phyloP scores from a whole-genome alignment of 2,329 filamentous ascomycete species.

The Didymella sp. region DNA sequence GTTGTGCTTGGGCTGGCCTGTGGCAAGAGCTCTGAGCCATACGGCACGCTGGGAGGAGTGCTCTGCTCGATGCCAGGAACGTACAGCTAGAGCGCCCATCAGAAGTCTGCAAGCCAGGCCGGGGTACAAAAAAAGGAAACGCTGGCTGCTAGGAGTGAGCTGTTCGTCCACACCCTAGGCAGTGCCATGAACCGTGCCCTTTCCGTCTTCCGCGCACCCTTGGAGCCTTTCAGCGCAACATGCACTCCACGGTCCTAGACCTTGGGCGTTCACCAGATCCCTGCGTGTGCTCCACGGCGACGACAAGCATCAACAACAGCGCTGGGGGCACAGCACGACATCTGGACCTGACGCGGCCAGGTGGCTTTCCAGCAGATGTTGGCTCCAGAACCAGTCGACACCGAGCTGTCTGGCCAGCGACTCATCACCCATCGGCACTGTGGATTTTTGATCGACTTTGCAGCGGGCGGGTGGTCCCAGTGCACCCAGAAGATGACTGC shows the following conservation, averaged over 20 bases:
- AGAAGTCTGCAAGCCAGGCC: constrained; percentile 26
- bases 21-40: constrained; percentile 34
- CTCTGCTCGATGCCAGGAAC: constrained; percentile 40
- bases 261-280: constrained; percentile 25
- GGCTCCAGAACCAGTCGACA: background rate
- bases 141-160: constrained; percentile 31
- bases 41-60: constrained; percentile 35
- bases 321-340: constrained; percentile 8
- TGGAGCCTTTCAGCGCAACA: constrained; percentile 31
- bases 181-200: constrained; percentile 35
- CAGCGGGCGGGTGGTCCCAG: constrained; percentile 33
- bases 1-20: constrained; percentile 41
- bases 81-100: constrained; percentile 39
- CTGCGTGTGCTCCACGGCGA: constrained; percentile 32
- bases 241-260: constrained; percentile 31
- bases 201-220: constrained; percentile 45
- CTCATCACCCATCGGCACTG: constrained; percentile 4
- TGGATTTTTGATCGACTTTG: constrained; percentile 43
- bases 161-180: constrained; percentile 26
- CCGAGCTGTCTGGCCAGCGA: constrained; percentile 1
- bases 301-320: constrained; percentile 17
- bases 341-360: constrained; percentile 3
- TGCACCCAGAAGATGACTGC: constrained; percentile 26
- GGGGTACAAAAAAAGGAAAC: constrained; percentile 40
- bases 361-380: background rate